Base-by-base conservation (phyloP, 2,329 filamentous ascomycete genomes). In the Chaetothyriales sp. region DNA sequence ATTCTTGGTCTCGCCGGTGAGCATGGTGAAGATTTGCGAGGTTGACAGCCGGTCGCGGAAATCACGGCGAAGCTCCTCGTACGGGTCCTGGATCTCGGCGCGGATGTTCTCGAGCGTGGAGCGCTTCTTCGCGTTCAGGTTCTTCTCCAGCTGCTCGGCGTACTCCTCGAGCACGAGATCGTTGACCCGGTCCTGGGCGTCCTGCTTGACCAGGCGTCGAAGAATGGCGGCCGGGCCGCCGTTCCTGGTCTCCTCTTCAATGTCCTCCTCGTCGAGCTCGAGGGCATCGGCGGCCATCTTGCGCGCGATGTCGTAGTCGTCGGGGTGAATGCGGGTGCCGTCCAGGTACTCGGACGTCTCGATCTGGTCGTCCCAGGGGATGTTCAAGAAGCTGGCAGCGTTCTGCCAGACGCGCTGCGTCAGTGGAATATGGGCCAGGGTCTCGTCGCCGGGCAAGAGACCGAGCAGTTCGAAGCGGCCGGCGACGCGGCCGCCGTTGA, bases 261-360 rank as follows among this genome's bases (percentile, higher is more conserved):
- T 88, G 63, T 98, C 92, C 71, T 98, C 92, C 69, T 98, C 92
- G 61, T 98, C 92, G 59, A 98, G 77, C 65, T 95, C 90, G 47
- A 98, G 75, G 15, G 92, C 92, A 73, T 98, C 92, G 2, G 92
- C 92, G 18, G 92, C 92, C 84, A 98, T 97, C 71, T 98, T 98
- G 61, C 90, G 86, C 47, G 89, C 92, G 56, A 98, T 83, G 61
- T 98, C 92, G 68, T 98, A 98, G 66, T 98, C 92, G 72, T 98
- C 92, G 1, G 92, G 92, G 64, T 98, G 92, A 18, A 98, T 89
- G 72, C 92, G 86, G 46, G 92, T 98, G 65, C 92, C 94, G 69
- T 98, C 92, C 22, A 98, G 76, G 53, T 94, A 94, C 65, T 98
- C 92, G 0, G 89, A 87, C 13, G 85, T 78, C 1, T 83, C 77